Conservation (phyloP, 2,329 filamentous ascomycete genomes). For the Cadophora gregata region DNA sequence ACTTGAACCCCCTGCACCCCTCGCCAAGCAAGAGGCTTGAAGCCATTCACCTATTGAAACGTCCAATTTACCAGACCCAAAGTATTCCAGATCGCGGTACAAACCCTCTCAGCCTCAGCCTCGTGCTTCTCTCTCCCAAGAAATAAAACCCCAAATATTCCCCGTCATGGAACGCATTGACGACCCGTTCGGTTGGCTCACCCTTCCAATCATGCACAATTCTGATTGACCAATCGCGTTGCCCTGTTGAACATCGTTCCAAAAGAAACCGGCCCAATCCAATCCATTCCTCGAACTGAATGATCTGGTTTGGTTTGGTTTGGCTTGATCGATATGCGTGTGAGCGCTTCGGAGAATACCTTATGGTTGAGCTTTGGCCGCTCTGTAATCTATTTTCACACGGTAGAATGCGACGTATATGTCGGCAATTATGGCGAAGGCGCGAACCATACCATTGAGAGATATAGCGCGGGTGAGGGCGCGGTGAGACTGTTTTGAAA, state of each 20-base stretch:
- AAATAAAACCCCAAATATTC: too few species aligned
- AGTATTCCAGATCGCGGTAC: not conserved
- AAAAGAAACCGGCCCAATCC: too few species aligned
- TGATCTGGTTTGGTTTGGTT: not conserved
- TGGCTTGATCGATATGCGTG: not conserved
- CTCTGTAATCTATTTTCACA: not conserved
- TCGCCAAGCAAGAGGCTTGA: not conserved
- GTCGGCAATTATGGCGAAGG: not conserved
- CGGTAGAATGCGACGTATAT: not conserved
- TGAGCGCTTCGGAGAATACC: constrained; percentile 4
- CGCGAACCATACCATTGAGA: constrained; percentile 7
- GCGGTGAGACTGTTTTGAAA: constrained; percentile 11
- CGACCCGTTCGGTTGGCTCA: not conserved
- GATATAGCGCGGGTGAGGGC: constrained; percentile 1
- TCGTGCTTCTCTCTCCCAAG: not conserved
- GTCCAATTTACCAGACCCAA: constrained; percentile 7
- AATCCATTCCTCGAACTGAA: not conserved
- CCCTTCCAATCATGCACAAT: not conserved
- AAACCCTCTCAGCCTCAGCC: not conserved
- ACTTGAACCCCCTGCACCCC: too few species aligned
- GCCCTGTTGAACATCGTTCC: not conserved
- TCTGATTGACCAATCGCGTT: not conserved
- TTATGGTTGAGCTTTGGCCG: constrained; percentile 10
- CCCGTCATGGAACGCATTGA: constrained; percentile 3
- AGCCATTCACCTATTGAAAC: constrained; percentile 13